Percentiles rank a stretch among this genome's conserved stretches.
phyloP scores from a whole-genome alignment of 1,284 basidiomycete species.

The Naganishia cerealis region DNA sequence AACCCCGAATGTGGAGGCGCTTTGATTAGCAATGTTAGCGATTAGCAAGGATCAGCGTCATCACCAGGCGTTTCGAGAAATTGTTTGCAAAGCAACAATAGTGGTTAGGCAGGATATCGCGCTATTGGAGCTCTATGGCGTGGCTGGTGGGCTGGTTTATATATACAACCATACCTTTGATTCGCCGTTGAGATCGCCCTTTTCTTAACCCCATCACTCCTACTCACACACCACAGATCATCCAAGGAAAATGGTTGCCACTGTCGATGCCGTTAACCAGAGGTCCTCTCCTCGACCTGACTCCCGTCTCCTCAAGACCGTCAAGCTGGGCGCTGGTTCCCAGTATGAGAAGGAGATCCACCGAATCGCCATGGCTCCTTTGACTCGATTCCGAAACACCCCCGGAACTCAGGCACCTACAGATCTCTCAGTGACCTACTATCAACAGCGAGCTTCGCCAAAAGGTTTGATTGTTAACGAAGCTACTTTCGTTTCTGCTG shows the following conservation, averaged over 20 bases:
- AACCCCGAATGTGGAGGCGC: background rate
- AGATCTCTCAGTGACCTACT: conserved; percentile 47
- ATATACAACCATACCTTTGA: background rate
- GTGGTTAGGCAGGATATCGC: too few relatives aligned
- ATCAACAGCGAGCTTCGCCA: conserved; percentile 47
- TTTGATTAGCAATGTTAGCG: background rate
- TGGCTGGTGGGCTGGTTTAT: background rate
- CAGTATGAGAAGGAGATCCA: conserved; percentile 36
- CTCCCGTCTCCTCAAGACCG: conserved; percentile 26
- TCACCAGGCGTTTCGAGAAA: conserved; percentile 1
- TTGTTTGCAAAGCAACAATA: background rate
- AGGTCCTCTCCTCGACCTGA: conserved; percentile 25
- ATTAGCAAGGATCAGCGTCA: background rate
- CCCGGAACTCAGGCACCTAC: conserved; percentile 37
- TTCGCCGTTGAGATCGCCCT: background rate
- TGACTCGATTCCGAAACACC: conserved; percentile 46
- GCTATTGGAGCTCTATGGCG: background rate
- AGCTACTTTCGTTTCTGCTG: conserved; percentile 41
- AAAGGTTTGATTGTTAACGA: conserved; percentile 51
- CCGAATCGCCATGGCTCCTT: conserved; percentile 50
- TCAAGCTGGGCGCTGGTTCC: conserved; percentile 26
- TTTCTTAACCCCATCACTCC: background rate
- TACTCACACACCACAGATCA: background rate
- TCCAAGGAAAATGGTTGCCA: conserved; percentile 8
- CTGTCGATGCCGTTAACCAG: conserved; percentile 24